phyloP scores from a whole-genome alignment of 208 protist species.

The Crithidia thermophila region DNA sequence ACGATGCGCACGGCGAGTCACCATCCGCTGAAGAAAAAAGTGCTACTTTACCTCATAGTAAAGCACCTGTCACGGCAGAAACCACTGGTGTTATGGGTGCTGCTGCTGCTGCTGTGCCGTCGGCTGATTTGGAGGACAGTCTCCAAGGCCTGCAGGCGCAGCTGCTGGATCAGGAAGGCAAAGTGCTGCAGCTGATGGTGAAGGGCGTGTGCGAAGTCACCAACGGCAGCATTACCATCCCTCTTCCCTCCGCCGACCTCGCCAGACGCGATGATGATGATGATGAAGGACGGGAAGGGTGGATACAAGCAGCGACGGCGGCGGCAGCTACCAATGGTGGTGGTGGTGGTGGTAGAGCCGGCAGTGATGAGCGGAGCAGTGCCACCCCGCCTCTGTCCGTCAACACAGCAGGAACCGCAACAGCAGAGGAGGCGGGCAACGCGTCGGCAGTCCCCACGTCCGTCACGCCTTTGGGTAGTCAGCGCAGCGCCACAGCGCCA shows the following conservation, averaged over 20 bases:
- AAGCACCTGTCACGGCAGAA: too few relatives aligned
- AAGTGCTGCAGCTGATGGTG: slow-evolving; percentile 12
- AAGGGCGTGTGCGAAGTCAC: background rate
- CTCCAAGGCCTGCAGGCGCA: slow-evolving; percentile 10
- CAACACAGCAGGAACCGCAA: background rate
- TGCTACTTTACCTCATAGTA: too few relatives aligned
- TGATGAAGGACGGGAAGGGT: background rate
- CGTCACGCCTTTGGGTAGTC: too few relatives aligned
- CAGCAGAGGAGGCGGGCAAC: background rate
- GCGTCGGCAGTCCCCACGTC: background rate
- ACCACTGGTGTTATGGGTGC: too few relatives aligned
- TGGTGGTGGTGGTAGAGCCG: too few relatives aligned
- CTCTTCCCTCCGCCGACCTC: slow-evolving; percentile 9
- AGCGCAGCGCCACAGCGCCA: background rate
- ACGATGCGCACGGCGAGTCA: too few relatives aligned
- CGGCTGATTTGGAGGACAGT: background rate
- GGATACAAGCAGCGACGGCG: background rate
- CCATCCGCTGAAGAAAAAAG: too few relatives aligned
- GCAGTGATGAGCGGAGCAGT: background rate
- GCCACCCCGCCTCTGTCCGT: background rate
- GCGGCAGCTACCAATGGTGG: too few relatives aligned
- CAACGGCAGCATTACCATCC: slow-evolving; percentile 16
- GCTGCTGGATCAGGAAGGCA: slow-evolving; percentile 8
- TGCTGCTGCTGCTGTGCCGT: too few relatives aligned
- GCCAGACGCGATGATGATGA: background rate